Conservation (phyloP, 163 green algal genomes). For the Scenedesmus sp. region DNA sequence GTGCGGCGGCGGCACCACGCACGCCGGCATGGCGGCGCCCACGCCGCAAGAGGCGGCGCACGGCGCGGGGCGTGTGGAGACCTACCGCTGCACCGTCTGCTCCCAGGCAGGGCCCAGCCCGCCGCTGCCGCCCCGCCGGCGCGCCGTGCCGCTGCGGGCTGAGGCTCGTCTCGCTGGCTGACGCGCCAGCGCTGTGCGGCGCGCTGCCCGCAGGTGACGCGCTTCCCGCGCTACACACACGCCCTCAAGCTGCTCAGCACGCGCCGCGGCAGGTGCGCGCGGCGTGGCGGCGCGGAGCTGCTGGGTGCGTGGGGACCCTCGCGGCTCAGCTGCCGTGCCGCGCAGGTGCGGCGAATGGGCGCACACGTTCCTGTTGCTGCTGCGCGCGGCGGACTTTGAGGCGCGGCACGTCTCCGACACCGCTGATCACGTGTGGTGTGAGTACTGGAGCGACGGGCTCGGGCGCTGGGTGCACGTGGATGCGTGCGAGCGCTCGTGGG, state of each 20-base stretch:
- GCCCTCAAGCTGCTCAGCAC: conserved; percentile 51
- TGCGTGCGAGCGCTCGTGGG: conserved; percentile 80
- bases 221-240: conserved; percentile 55
- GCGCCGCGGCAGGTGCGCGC: conserved; percentile 40
- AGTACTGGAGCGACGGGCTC: conserved; percentile 66
- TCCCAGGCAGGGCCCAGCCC: not conserved
- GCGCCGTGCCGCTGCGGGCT: not conserved
- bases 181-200: no score
- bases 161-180: no score
- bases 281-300: no score
- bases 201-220: conserved; percentile 24
- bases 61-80: conserved; percentile 64
- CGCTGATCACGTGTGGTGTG: conserved; percentile 88
- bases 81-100: conserved; percentile 60
- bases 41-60: conserved; percentile 54
- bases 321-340: not conserved
- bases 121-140: not conserved
- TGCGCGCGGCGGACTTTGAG: conserved; percentile 35
- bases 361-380: conserved; percentile 44
- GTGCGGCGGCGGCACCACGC: conserved; percentile 51
- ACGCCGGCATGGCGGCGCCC: conserved; percentile 24
- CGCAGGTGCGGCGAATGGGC: conserved; percentile 54
- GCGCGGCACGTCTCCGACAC: conserved; percentile 66
- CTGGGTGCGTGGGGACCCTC: not conserved
- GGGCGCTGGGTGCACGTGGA: conserved; percentile 86